Evolutionary conservation across 2,329 filamentous ascomycete species (phyloP).

Genomic region (Claviceps monticola): DNA sequence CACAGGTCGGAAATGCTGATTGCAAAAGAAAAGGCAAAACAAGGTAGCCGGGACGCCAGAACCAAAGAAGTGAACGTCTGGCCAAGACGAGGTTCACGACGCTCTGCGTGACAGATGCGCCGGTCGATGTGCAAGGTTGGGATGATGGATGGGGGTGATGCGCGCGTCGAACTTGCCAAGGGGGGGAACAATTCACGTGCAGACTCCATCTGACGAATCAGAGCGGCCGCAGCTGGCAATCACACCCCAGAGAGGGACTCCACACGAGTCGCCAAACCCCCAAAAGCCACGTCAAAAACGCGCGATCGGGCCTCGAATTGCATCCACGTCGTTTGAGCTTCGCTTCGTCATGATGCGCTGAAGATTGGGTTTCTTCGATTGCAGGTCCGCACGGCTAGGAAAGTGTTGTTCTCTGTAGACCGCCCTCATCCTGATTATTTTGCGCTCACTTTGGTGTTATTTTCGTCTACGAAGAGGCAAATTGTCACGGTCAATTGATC

Average conservation of each 20-base stretch:
- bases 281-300: background rate
- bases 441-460: conserved; percentile 1
- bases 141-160: conserved; percentile 3
- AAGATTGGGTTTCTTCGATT: background rate
- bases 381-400: background rate
- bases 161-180: conserved; percentile 5
- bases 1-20: background rate
- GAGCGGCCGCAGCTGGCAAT: background rate
- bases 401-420: background rate
- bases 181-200: conserved; percentile 4
- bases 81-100: conserved; percentile 1
- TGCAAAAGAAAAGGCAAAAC: background rate
- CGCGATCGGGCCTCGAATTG: conserved; percentile 1
- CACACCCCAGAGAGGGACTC: background rate
- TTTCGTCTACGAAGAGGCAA: background rate
- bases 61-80: background rate
- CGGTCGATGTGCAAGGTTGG: conserved; percentile 3
- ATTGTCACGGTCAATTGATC: background rate
- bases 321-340: conserved; percentile 1
- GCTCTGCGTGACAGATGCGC: conserved; percentile 2
- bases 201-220: conserved; percentile 1
- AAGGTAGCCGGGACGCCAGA: background rate
- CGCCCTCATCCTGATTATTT: background rate
- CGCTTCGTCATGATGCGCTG: background rate
- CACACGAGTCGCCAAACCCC: conserved; percentile 1